Evolutionary conservation across 78 protist genomes (phyloP).

Genomic region (Dictyostelium firmibasis): DNA sequence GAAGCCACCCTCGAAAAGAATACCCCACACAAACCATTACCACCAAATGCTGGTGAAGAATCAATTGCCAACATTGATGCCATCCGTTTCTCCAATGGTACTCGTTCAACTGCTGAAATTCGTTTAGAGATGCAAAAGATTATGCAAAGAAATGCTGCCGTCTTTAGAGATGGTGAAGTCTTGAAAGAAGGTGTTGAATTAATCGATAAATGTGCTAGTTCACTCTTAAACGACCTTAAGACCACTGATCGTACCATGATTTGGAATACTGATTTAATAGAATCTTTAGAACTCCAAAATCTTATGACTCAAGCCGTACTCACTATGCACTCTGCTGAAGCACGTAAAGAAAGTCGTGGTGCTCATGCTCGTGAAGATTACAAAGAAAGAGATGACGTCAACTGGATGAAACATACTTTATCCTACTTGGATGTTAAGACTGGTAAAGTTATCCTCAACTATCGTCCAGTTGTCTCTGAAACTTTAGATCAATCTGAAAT

Average conservation of each 20-base stretch:
- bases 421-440: constrained; percentile 87
- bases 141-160: constrained; percentile 96
- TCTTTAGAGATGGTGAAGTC: constrained; percentile 92
- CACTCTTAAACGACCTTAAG: constrained; percentile 82
- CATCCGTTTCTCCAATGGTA: constrained; percentile 91
- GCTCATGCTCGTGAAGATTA: constrained; percentile 99
- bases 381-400: constrained; percentile 91
- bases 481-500: constrained; percentile 80
- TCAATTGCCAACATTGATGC: constrained; percentile 93
- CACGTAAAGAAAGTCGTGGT: constrained; percentile 98
- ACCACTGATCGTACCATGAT: constrained; percentile 80
- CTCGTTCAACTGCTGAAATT: constrained; percentile 85
- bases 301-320: constrained; percentile 92
- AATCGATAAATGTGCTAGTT: constrained; percentile 81
- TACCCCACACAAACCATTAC: constrained; percentile 80
- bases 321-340: constrained; percentile 95
- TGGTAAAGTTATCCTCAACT: constrained; percentile 88
- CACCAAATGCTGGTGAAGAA: constrained; percentile 90
- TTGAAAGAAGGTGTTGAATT: constrained; percentile 88
- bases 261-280: constrained; percentile 97
- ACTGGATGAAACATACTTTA: constrained; percentile 99
- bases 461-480: constrained; percentile 78
- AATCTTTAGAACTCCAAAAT: constrained; percentile 98
- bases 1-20: constrained; percentile 63
- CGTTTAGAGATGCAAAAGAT: constrained; percentile 92